Evolutionary conservation across 1,284 basidiomycete genomes (phyloP), one percentile per base, ranked within the genome.

Genomic region (Cutaneotrichosporon cavernicola): DNA sequence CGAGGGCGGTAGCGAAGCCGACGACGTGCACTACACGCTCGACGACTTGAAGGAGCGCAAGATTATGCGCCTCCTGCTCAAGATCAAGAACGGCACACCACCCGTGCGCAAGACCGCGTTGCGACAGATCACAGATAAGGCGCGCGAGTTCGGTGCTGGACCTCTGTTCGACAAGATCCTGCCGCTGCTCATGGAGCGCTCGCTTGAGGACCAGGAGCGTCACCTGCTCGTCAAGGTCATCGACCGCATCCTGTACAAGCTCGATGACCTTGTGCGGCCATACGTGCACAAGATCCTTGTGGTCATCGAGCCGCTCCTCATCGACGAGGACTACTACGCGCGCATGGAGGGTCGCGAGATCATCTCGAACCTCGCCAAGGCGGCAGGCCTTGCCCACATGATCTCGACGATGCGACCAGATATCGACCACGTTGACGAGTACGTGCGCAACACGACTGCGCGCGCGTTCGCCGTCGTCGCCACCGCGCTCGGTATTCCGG

Each of bases 321-420:
- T 99, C 75, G 97, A 99, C 80, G 96, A 99, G 80, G 97, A 99
- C 81, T 99, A 99, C 83, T 99, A 99, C 74, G 97, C 97, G 55
- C 92, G 96, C 79, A 93, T 99, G 62, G 97, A 99, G 84, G 97
- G 97, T 69, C 91, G 97, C 60, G 97, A 99, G 83, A 99, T 99
- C 78, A 99, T 99, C 75, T 96, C 92, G 74, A 99, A 99, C 81
- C 83, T 99, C 57, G 97, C 97, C 56, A 99, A 99, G 81, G 97
- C 97, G 3, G 96, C 97, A 38, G 96, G 97, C 81, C 88, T 99
- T 26, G 97, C 96, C 3, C 97, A 99, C 81, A 99, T 99, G 97
- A 99, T 99, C 74, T 99, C 96, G 43, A 99, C 96, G 22, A 99
- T 99, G 96, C 90, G 96, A 73, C 97, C 97, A 4, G 96, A 99